Evolutionary conservation across 2,329 filamentous ascomycete genomes (phyloP), one percentile per base, ranked within the genome.

Genomic region (Hypomyces perniciosus): DNA sequence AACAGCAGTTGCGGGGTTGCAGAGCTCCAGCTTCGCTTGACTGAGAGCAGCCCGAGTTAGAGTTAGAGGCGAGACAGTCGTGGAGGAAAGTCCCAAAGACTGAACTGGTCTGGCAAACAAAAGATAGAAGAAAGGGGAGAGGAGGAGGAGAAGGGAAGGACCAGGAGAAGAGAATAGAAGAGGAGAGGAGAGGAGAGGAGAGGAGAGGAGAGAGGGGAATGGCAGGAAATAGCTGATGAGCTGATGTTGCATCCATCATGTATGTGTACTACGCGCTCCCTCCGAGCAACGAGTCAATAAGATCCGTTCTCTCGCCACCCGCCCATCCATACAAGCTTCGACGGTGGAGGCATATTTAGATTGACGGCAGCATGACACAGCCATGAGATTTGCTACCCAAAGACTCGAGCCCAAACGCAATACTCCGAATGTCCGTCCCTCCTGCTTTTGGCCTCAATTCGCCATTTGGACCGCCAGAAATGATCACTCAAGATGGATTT

Each of bases 191-290:
- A 30, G 28, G 33, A 29, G 20, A 26, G 2, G 20, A 9, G 10
- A 27, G 30, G 37, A 54, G 35, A 46, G 41, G 57, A 37, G 46
- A 54, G 44, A 40, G 37, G 40, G 47, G 12, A 53, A 53, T 34
- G 35, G 44, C 29, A 26, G 27, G 26, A 38, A 51, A 46, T 48
- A 48, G 50, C 44, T 44, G 42, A 43, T 35, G 39, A 26, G 29
- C 42, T 20, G 42, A 44, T 44, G 42, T 28, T 30, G 27, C 42
- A 35, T 35, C 42, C 42, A 44, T 33, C 27, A 30, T 26, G 40
- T 41, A 20, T 5, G 20, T 9, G 13, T 41, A 26, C 9, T 8
- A 35, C 8, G 33, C 20, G 20, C 20, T 20, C 20, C 20, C n/a
- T n/a, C 20, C 20, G 3, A 20, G 20, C 20, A 20, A 20, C 20